These are phyloP conservation scores for Pyrenophora tritici-repentis DNA, from an alignment of 2,329 filamentous ascomycete species.

Conservation along the genomic window DNA sequence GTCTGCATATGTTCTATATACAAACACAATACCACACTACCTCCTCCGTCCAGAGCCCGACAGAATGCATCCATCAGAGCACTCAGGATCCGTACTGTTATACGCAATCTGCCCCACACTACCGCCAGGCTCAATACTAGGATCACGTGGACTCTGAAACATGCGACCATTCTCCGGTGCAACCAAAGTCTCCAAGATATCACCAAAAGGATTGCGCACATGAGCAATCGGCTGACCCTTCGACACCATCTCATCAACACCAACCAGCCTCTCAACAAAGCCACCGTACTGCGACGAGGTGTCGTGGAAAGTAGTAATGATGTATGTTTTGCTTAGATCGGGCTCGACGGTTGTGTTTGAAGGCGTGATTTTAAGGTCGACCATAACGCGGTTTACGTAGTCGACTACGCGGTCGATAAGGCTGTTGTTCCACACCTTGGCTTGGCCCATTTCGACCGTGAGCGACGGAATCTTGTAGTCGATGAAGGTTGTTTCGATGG, in stretches of 20 bases:
- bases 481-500: conserved; percentile 49
- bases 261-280: conserved; percentile 37
- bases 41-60: conserved; percentile 15
- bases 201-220: conserved; percentile 45
- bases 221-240: conserved; percentile 46
- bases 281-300: conserved; percentile 34
- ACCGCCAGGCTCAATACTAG: conserved; percentile 43
- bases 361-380: conserved; percentile 28
- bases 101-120: conserved; percentile 45
- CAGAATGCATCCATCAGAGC: conserved; percentile 39
- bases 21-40: too few relatives aligned
- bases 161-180: conserved; percentile 42
- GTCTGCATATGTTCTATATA: too few relatives aligned
- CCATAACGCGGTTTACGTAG: conserved; percentile 33
- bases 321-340: conserved; percentile 41
- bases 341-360: conserved; percentile 39
- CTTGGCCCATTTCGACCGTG: conserved; percentile 48
- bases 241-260: conserved; percentile 40
- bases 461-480: conserved; percentile 43
- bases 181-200: conserved; percentile 43
- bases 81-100: conserved; percentile 42
- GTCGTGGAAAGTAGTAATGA: conserved; percentile 37
- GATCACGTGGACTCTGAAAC: conserved; percentile 43
- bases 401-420: conserved; percentile 44
- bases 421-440: conserved; percentile 46